These are phyloP conservation scores for Melanogaster broomeanus DNA, from an alignment of 768 basidiomycete genomes.

Conservation along the genomic window DNA sequence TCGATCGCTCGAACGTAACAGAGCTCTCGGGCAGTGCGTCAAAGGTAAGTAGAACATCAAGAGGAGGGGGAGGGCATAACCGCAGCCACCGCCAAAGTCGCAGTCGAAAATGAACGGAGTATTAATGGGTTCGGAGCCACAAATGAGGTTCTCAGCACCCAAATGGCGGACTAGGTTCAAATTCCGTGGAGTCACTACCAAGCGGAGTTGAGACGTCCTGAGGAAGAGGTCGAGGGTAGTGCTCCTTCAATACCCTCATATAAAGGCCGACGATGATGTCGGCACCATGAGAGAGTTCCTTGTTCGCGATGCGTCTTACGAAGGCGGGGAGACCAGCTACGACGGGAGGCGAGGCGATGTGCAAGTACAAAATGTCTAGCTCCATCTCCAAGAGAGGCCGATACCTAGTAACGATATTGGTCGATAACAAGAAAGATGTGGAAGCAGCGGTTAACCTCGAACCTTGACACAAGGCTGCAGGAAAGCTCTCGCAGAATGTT, in stretches of 20 bases:
- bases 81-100: no score
- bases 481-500: conserved; percentile 27
- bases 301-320: conserved; percentile 14
- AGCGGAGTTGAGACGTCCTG: not conserved
- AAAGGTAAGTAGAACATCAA: no score
- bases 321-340: conserved; percentile 12
- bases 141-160: no score
- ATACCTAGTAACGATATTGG: not conserved
- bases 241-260: conserved; percentile 12
- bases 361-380: conserved; percentile 16
- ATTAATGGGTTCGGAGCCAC: no score
- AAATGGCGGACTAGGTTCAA: no score
- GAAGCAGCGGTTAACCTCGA: not conserved
- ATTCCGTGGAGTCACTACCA: no score
- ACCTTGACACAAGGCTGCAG: conserved; percentile 21
- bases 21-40: no score
- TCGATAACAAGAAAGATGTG: not conserved
- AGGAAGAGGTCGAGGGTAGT: not conserved
- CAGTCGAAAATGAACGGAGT: no score
- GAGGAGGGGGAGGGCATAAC: no score
- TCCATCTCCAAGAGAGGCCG: conserved; percentile 19
- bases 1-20: no score
- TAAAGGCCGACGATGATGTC: conserved; percentile 21
- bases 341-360: conserved; percentile 18
- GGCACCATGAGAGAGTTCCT: conserved; percentile 20